Conservation (phyloP, 2,329 filamentous ascomycete genomes). For the Pseudogymnoascus sp. region DNA sequence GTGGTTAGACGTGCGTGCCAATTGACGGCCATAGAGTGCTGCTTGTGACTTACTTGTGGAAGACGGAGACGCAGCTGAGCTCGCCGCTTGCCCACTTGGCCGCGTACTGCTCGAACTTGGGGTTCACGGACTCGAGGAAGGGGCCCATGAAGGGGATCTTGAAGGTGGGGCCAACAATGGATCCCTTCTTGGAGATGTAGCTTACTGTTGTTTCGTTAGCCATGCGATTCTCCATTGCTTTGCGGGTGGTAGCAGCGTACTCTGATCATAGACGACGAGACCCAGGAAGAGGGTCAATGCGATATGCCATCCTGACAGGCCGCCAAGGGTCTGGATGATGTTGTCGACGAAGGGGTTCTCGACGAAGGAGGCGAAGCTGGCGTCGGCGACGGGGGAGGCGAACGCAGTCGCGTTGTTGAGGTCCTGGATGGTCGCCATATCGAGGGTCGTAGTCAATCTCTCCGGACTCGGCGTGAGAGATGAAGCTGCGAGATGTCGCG, state of each 20-base stretch:
- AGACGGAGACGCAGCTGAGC: slow-evolving; percentile 94
- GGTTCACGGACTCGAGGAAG: slow-evolving; percentile 84
- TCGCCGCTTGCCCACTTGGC: slow-evolving; percentile 87
- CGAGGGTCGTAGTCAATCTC: neutral
- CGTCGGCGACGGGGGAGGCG: slow-evolving; percentile 21
- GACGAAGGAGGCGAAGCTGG: slow-evolving; percentile 24
- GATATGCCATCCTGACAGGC: slow-evolving; percentile 56
- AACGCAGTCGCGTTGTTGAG: slow-evolving; percentile 25
- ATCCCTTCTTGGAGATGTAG: slow-evolving; percentile 67
- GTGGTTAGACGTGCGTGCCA: neutral
- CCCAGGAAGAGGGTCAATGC: slow-evolving; percentile 61
- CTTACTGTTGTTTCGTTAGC: slow-evolving; percentile 44
- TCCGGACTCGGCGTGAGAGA: neutral
- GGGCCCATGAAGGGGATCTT: slow-evolving; percentile 90
- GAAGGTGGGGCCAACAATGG: slow-evolving; percentile 64
- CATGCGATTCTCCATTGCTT: neutral
- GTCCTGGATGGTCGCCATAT: slow-evolving; percentile 24
- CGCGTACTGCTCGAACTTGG: slow-evolving; percentile 84
- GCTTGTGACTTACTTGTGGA: slow-evolving; percentile 72
- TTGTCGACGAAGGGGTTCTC: neutral
- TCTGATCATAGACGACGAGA: slow-evolving; percentile 79
- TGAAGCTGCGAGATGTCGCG: neutral
- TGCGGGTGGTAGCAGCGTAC: slow-evolving; percentile 44
- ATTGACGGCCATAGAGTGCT: neutral
- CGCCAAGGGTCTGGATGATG: slow-evolving; percentile 19